These are phyloP conservation scores for Boletus reticuloceps DNA, from an alignment of 768 basidiomycete species.

Conservation along the genomic window DNA sequence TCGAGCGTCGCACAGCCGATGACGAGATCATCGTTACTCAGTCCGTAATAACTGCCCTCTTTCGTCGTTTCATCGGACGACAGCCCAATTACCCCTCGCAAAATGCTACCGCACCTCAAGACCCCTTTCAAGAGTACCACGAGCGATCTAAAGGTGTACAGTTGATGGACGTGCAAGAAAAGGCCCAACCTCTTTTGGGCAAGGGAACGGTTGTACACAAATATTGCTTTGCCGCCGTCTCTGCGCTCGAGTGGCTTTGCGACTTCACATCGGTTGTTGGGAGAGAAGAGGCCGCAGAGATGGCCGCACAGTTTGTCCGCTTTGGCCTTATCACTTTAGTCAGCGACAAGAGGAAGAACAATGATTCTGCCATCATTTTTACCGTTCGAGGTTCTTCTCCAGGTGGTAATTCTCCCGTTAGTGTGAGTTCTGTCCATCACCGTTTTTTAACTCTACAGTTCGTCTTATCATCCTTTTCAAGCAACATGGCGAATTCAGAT, in stretches of 20 bases:
- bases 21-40: conserved; percentile 98
- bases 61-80: conserved; percentile 92
- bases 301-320: conserved; percentile 96
- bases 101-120: conserved; percentile 45
- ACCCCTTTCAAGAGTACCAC: conserved; percentile 71
- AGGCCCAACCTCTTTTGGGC: conserved; percentile 53
- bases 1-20: conserved; percentile 88
- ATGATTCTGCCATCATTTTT: conserved; percentile 91
- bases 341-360: conserved; percentile 88
- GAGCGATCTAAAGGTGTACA: conserved; percentile 75
- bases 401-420: conserved; percentile 70
- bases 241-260: conserved; percentile 93
- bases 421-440: conserved; percentile 42
- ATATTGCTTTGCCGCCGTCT: conserved; percentile 82
- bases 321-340: conserved; percentile 88
- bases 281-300: conserved; percentile 94
- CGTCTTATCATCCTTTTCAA: conserved; percentile 31
- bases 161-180: conserved; percentile 70
- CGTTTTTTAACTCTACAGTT: not conserved
- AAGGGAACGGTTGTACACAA: conserved; percentile 47
- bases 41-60: conserved; percentile 90
- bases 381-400: conserved; percentile 82
- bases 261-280: conserved; percentile 97
- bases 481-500: conserved; percentile 96
- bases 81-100: conserved; percentile 71